Evolutionary conservation across 192 early-diverging fungal species (phyloP), one percentile per base, ranked within the genome.

Genomic region (Spizellomyces sp.): DNA sequence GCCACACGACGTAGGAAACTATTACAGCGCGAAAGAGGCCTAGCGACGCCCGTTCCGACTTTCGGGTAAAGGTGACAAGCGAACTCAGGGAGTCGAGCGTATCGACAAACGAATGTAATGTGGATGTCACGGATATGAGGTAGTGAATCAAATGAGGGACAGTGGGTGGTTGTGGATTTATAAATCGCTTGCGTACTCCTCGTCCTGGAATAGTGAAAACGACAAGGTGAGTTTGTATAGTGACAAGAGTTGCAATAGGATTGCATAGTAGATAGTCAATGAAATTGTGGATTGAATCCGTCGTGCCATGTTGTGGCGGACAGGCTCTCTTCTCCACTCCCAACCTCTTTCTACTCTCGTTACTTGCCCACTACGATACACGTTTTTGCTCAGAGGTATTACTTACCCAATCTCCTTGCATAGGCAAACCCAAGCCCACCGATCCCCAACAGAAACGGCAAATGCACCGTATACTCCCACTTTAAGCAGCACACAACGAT

Each of bases 131-230:
- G 4, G 62, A 72, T 8, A 64, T 72, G 21, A 63, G 50, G 62
- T 42, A 45, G 27, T 72, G 70, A 15, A 72, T 42, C 14, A 72
- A 50, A 17, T 64, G 62, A 12, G 68, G 68, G 68, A 70, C 61
- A 6, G 68, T 45, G 14, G 45, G 68, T 12, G 27, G 27, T 36
- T 36, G 27, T 36, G 27, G 27, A 36, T 36, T 36, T 36, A 3
- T 36, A 36, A 36, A 36, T 36, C 27, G 27, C 27, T 36, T 36
- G 27, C 27, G 27, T 36, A 36, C 27, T 36, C 27, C 27, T 36
- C 27, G 27, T 36, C 27, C 27, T 36, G 27, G 27, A 36, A 36
- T 3, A 36, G 27, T 36, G 27, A 36, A 0, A 36, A 36, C 27
- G 27, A 36, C 27, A 36, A 36, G 27, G 27, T 36, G 3, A 36